Percentiles rank a stretch among this genome's conserved stretches.
phyloP scores from a whole-genome alignment of 2,329 filamentous ascomycete genomes.

The Cladophialophora exuberans region DNA sequence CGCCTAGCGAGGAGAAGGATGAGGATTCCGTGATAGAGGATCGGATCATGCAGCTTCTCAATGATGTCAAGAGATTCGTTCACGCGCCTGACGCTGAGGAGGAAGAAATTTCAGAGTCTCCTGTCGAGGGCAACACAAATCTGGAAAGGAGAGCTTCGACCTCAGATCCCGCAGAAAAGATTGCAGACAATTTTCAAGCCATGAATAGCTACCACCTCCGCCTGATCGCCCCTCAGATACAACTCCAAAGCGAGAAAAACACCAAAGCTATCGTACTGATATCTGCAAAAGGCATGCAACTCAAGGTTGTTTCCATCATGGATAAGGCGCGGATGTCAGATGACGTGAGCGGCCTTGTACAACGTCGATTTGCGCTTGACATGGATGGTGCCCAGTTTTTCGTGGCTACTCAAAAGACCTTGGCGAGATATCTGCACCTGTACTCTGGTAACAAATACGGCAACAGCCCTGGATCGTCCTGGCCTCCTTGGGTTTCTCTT shows the following conservation, averaged over 20 bases:
- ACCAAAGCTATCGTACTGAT: constrained; percentile 95
- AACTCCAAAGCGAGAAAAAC: constrained; percentile 98
- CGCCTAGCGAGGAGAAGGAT: constrained; percentile 54
- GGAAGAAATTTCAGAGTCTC: constrained; percentile 34
- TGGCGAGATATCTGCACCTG: constrained; percentile 83
- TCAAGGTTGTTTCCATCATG: constrained; percentile 97
- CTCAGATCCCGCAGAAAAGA: constrained; percentile 68
- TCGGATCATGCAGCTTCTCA: constrained; percentile 80
- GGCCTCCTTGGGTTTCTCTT: constrained; percentile 98
- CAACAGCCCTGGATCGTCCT: constrained; percentile 78
- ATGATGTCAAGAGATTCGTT: constrained; percentile 82
- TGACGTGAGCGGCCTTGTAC: constrained; percentile 90
- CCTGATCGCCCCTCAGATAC: constrained; percentile 95
- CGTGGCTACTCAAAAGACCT: constrained; percentile 90
- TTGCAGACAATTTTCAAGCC: constrained; percentile 83
- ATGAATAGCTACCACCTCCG: constrained; percentile 95
- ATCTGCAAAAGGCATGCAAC: constrained; percentile 95
- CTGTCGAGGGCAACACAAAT: constrained; percentile 41
- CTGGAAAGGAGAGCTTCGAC: constrained; percentile 37
- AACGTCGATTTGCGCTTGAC: constrained; percentile 87
- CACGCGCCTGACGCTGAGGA: constrained; percentile 63
- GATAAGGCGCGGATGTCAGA: constrained; percentile 92
- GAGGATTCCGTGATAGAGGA: constrained; percentile 75
- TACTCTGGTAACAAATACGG: constrained; percentile 96
- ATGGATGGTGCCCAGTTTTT: constrained; percentile 99